A percentile compares a stretch with the other conserved stretches of the same genome.
Conservation (phyloP, 768 basidiomycete species). For the Lentinula sp. region DNA sequence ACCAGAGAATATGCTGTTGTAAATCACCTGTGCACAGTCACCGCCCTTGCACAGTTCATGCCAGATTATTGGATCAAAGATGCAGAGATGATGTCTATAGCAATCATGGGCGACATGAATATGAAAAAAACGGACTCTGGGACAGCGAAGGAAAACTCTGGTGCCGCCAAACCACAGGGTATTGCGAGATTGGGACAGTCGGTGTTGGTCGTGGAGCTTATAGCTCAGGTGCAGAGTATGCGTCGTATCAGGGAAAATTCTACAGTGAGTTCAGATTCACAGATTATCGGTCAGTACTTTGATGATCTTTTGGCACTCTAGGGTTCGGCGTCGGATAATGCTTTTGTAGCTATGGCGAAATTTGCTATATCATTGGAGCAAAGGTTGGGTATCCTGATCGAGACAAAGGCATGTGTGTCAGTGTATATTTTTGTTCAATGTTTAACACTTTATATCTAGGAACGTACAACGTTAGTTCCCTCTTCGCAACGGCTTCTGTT, state of each 20-base stretch:
- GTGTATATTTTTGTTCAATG: background rate
- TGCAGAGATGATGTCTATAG: slow-evolving; percentile 70
- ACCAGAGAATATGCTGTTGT: slow-evolving; percentile 54
- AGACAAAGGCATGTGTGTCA: slow-evolving; percentile 41
- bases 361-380: slow-evolving; percentile 55
- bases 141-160: background rate
- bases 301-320: slow-evolving; percentile 8
- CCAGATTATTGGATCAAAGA: slow-evolving; percentile 63
- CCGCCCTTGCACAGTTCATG: slow-evolving; percentile 45
- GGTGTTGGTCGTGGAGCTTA: slow-evolving; percentile 56
- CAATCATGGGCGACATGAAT: slow-evolving; percentile 48
- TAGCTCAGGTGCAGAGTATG: slow-evolving; percentile 40
- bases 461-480: slow-evolving; percentile 42
- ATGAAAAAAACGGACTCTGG: slow-evolving; percentile 2
- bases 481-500: slow-evolving; percentile 55
- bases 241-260: slow-evolving; percentile 34
- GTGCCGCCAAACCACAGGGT: slow-evolving; percentile 28
- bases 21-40: slow-evolving; percentile 51
- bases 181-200: slow-evolving; percentile 56
- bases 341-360: slow-evolving; percentile 24
- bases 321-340: slow-evolving; percentile 17
- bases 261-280: background rate
- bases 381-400: slow-evolving; percentile 48
- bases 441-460: slow-evolving; percentile 29
- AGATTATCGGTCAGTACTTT: background rate